A percentile compares a stretch with the other conserved stretches of the same genome.
Conservation (phyloP, 2,329 filamentous ascomycete genomes). For the Cladophialophora bantiana region DNA sequence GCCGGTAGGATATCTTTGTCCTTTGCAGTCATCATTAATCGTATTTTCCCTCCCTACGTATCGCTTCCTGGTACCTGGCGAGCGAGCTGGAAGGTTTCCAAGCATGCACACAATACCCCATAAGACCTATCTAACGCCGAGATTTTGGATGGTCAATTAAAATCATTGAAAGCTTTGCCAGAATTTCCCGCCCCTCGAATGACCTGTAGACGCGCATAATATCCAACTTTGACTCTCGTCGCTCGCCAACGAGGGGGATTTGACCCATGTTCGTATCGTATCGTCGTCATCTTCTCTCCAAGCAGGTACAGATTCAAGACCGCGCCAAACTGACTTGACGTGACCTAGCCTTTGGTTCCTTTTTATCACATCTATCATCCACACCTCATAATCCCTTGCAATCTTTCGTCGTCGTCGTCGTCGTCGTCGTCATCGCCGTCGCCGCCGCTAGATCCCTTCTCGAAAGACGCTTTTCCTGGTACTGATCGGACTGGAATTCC, state of each 20-base stretch:
- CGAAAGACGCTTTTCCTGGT: conserved; percentile 41
- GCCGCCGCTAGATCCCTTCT: conserved; percentile 31
- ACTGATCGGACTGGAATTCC: conserved; percentile 39
- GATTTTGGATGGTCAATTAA: background rate
- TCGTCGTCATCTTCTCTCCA: background rate
- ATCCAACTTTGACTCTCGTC: background rate
- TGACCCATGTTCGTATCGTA: background rate
- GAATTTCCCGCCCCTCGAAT: background rate
- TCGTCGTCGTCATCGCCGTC: background rate
- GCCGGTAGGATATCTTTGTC: background rate
- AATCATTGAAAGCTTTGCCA: background rate
- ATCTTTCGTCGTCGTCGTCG: background rate
- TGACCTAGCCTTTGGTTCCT: background rate
- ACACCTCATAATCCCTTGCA: background rate
- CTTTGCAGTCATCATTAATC: background rate
- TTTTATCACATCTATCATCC: background rate
- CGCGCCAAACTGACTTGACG: background rate
- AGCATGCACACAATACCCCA: background rate
- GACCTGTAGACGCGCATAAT: background rate
- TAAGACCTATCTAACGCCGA: background rate
- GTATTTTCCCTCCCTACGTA: background rate
- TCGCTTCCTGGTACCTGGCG: too few species aligned
- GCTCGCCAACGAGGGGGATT: background rate
- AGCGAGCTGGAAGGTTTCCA: background rate
- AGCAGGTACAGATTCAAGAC: background rate